Base-by-base conservation (phyloP, 2,329 filamentous ascomycete species). In the Cordyceps javanica region DNA sequence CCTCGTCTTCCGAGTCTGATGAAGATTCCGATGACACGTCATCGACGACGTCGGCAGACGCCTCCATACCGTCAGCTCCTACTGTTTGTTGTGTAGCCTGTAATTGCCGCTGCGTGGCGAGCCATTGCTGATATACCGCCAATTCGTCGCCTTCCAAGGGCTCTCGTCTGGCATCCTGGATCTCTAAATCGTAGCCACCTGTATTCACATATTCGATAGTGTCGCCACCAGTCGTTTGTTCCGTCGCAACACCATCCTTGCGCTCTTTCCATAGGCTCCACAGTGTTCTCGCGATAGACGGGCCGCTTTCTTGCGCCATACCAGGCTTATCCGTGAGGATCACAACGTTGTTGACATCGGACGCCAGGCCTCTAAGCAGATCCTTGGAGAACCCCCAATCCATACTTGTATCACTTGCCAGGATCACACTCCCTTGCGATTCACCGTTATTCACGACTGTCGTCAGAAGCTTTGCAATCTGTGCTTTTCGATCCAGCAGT, bases 331-430 rank as follows among this genome's bases (percentile, higher is more conserved):
- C 92, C 0, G 93, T 97, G 44, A 99, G 73, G 55, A 99, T 85
- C 36, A 99, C 82, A 46, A 97, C 75, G 69, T 97, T 99, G 42
- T 86, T 85, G 1, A 87, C 76, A 62, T 95, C 89, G 59, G 82
- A 80, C 0, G 91, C 91, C 57, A 99, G 79, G 10, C 81, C 80
- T 62, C 82, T 85, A 50, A 99, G 74, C 0, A 92, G 79, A 55
- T 93, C 86, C 66, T 88, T 90, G 0, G 94, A 95, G 67, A 96
- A 96, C 0, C 94, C 94, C 94, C 94, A 99, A 65, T 96, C 91
- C 21, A 97, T 75, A 30, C 90, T 95, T 3, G 86, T 82, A 69
- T 97, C 93, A 64, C 91, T 97, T 3, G 94, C 92, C 58, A 99
- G 78, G 53, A 99, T 94, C 16, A 99, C 91, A 55, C 86, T 82